These are phyloP conservation scores for Alternaria ventricosa DNA, from an alignment of 2,329 filamentous ascomycete genomes.

Conservation along the genomic window DNA sequence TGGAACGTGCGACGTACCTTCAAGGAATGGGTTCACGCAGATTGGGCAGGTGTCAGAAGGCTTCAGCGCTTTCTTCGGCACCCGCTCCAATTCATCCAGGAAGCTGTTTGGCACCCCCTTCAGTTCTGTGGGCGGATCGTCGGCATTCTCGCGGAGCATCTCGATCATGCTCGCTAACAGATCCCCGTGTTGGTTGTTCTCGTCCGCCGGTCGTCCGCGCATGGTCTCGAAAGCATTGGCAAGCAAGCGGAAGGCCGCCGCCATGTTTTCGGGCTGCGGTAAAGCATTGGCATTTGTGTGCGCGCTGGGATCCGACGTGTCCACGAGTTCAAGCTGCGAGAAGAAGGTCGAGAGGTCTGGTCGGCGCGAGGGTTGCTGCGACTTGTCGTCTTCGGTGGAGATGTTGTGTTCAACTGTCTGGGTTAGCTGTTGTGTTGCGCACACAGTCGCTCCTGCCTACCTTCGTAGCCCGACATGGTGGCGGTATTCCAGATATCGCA, in stretches of 20 bases:
- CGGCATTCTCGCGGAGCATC: slow-evolving; percentile 61
- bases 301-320: slow-evolving; percentile 58
- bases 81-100: slow-evolving; percentile 65
- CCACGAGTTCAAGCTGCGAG: slow-evolving; percentile 64
- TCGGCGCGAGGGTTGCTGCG: slow-evolving; percentile 56
- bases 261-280: slow-evolving; percentile 66
- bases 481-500: slow-evolving; percentile 16
- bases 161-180: slow-evolving; percentile 64
- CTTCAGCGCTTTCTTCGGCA: slow-evolving; percentile 63
- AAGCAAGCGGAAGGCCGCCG: slow-evolving; percentile 64
- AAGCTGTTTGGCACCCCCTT: slow-evolving; percentile 68
- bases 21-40: slow-evolving; percentile 66
- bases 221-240: slow-evolving; percentile 68
- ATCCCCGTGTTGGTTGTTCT: slow-evolving; percentile 39
- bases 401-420: slow-evolving; percentile 58
- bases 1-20: slow-evolving; percentile 51
- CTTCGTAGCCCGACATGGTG: slow-evolving; percentile 57
- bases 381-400: slow-evolving; percentile 43
- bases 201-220: slow-evolving; percentile 51
- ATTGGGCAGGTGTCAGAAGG: slow-evolving; percentile 64
- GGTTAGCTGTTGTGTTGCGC: slow-evolving; percentile 22
- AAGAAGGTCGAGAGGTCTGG: slow-evolving; percentile 72
- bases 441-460: slow-evolving; percentile 30
- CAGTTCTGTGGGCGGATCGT: slow-evolving; percentile 65
- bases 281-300: slow-evolving; percentile 64